phyloP scores from a whole-genome alignment of 257 asterid species.

The Scutellaria barbata region DNA sequence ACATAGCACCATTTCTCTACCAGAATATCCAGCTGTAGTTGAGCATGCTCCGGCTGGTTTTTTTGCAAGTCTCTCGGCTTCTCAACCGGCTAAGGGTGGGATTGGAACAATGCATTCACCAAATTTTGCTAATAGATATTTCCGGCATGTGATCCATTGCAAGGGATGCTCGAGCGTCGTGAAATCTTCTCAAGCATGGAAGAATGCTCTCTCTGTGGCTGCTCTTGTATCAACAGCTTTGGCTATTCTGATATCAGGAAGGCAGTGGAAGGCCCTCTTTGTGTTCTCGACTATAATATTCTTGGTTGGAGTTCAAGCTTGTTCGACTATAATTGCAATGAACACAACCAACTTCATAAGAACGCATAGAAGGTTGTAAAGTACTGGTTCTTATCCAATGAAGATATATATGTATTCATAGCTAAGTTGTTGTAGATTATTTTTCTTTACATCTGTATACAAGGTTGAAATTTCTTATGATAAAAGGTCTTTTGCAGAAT shows the following conservation, averaged over 20 bases:
- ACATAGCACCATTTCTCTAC: conserved; percentile 67
- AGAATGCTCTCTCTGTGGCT: conserved; percentile 58
- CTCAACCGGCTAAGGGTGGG: conserved; percentile 96
- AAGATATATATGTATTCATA: background rate
- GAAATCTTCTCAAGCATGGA: conserved; percentile 64
- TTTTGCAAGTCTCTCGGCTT: conserved; percentile 71
- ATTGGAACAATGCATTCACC: conserved; percentile 73
- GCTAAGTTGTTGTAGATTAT: background rate
- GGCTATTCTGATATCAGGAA: conserved; percentile 71
- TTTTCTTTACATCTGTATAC: conserved; percentile 1
- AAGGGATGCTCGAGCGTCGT: conserved; percentile 57
- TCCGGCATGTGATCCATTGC: conserved; percentile 86
- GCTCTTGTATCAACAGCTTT: conserved; percentile 68
- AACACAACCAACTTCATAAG: conserved; percentile 85
- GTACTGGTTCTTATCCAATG: conserved; percentile 5
- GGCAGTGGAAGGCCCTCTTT: conserved; percentile 80
- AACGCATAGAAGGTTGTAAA: conserved; percentile 75
- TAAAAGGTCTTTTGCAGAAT: no score
- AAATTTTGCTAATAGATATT: conserved; percentile 72
- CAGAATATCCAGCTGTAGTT: conserved; percentile 68
- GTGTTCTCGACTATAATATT: conserved; percentile 63
- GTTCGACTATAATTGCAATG: conserved; percentile 65
- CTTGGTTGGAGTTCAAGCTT: conserved; percentile 66
- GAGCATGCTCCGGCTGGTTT: conserved; percentile 99
- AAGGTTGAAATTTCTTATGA: background rate